Conservation (phyloP, 208 protist genomes). For the Leishmania lainsoni region DNA sequence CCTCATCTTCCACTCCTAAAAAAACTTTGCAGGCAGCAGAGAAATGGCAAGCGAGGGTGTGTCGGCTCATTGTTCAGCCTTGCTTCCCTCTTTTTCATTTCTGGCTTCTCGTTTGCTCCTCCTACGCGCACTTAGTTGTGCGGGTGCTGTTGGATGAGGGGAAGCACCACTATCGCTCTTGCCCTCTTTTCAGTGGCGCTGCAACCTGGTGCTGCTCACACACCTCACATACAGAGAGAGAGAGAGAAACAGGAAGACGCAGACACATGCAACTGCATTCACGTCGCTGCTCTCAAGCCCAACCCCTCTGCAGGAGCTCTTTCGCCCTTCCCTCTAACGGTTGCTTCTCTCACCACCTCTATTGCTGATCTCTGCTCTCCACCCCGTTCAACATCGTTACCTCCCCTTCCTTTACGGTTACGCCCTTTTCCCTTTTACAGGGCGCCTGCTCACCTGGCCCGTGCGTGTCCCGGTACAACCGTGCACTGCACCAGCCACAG, state of each 20-base stretch:
- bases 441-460: no score
- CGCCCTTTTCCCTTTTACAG: no score
- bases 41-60: slow-evolving; percentile 6
- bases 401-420: no score
- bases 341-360: not conserved
- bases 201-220: not conserved
- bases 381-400: no score
- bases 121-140: not conserved
- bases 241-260: not conserved
- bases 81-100: not conserved
- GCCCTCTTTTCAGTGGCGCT: not conserved
- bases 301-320: not conserved
- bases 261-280: not conserved
- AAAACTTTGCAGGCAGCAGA: not conserved
- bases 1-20: not conserved
- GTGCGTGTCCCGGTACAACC: no score
- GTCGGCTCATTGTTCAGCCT: not conserved
- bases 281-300: not conserved
- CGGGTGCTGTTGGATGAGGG: not conserved
- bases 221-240: not conserved
- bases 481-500: no score
- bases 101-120: not conserved
- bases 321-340: not conserved
- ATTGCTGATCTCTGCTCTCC: no score
- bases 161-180: not conserved